Evolutionary conservation across 768 basidiomycete species (phyloP), one percentile per base, ranked within the genome.

Genomic region (Paxillus ammoniavirescens): DNA sequence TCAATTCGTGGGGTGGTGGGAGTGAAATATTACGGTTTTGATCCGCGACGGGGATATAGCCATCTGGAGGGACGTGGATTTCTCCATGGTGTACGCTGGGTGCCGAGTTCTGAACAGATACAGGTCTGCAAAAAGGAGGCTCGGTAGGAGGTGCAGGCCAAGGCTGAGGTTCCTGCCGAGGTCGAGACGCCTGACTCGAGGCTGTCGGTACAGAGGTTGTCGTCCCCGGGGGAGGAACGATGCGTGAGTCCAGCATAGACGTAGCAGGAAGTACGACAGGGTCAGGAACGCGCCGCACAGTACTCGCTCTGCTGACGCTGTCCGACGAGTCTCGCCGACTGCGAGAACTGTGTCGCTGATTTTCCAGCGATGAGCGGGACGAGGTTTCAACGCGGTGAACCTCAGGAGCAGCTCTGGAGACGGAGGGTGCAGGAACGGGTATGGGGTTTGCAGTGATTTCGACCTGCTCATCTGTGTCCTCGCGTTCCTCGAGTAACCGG

Each of bases 1-100:
- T 72, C 17, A 82, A 55, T 53, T 75, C 80, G 50, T 82, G 77
- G 1, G 82, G 82, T 17, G 81, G 75, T 5, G 80, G 80, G n/a
- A 82, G 67, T 5, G 65, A 55, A 15, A 80, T 79, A 17, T 69
- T 63, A 9, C 70, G 69, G 52, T 75, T 69, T 0, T 69, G 53
- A 13, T 70, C 75, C 36, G 55, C 75, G 43, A n/a, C 72, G 0
- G 82, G 81, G 50, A 83, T 80, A 52, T 70, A 82, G 5, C 70
- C 73, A n/a, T 82, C 81, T 0, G 78, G 79, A 7, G 73, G 79
- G 8, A 76, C 45, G 8, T 66, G 54, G 12, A 72, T 59, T 2
- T 62, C 65, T n/a, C 58, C 14, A 14, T 42, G 57, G 13, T 46
- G 61, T 2, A 54, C 47, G 26, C 52, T 48, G 9, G 53, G 53